Conservation (phyloP, 176 grass and related monocot species). For the Carex pumila region DNA sequence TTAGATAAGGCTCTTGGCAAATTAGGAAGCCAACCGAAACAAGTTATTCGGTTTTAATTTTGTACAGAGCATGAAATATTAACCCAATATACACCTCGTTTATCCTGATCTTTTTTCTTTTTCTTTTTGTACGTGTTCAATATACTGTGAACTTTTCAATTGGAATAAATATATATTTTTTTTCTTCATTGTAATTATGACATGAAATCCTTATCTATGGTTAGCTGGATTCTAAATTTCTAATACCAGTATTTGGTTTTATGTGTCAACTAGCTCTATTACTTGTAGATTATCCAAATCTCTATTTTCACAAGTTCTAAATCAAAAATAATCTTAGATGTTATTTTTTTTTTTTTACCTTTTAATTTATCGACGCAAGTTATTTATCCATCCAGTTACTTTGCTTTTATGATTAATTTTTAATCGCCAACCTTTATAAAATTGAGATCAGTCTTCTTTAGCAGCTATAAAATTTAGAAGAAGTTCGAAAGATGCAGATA, state of each 20-base stretch:
- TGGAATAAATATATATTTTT: not conserved
- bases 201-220: too few relatives aligned
- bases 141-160: not conserved
- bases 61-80: slow-evolving; percentile 1
- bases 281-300: not conserved
- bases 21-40: slow-evolving; percentile 69
- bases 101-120: not conserved
- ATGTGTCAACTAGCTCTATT: not conserved
- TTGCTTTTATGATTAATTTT: too few relatives aligned
- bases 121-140: not conserved
- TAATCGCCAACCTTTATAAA: too few relatives aligned
- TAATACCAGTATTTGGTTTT: too few relatives aligned
- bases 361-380: too few relatives aligned
- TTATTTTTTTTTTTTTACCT: not conserved
- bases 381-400: too few relatives aligned
- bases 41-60: slow-evolving; percentile 66
- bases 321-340: not conserved
- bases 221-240: too few relatives aligned
- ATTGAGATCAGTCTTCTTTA: too few relatives aligned
- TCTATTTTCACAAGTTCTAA: not conserved
- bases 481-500: too few relatives aligned
- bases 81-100: not conserved
- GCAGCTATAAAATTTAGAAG: too few relatives aligned
- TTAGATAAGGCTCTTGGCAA: slow-evolving; percentile 73
- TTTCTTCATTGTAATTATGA: not conserved